Conservation (phyloP, 768 basidiomycete genomes). For the Lyophyllum semitale region DNA sequence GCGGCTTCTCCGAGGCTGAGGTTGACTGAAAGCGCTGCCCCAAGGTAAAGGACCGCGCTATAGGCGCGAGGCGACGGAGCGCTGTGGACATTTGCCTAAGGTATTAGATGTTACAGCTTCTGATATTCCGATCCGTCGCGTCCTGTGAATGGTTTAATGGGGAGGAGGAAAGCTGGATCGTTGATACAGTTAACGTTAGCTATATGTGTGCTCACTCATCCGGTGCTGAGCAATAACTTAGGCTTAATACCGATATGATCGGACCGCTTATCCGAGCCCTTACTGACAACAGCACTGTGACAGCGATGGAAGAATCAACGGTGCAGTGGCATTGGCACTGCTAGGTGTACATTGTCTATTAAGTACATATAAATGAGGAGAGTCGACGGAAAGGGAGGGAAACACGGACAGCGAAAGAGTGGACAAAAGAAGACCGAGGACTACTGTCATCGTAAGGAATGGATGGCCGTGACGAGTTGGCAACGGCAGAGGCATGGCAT, state of each 20-base stretch:
- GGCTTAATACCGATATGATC: neutral
- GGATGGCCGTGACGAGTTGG: neutral
- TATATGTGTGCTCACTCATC: neutral
- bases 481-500: neutral
- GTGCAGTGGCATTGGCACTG: neutral
- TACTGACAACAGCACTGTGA: too few relatives aligned
- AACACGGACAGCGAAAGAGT: neutral
- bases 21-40: conserved; percentile 12
- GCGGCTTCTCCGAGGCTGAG: conserved; percentile 20
- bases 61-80: conserved; percentile 13
- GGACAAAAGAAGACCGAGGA: neutral
- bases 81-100: conserved; percentile 3
- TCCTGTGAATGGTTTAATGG: too few relatives aligned
- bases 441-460: neutral
- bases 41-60: conserved; percentile 4
- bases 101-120: neutral
- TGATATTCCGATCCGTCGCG: too few relatives aligned
- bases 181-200: too few relatives aligned
- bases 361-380: conserved; percentile 20
- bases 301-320: neutral
- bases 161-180: too few relatives aligned
- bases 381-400: neutral
- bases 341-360: conserved; percentile 18
- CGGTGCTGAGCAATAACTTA: neutral
- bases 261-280: neutral